A percentile compares a stretch with the other conserved stretches of the same genome.
phyloP scores from a whole-genome alignment of 768 basidiomycete species.

The Mycena filopes region DNA sequence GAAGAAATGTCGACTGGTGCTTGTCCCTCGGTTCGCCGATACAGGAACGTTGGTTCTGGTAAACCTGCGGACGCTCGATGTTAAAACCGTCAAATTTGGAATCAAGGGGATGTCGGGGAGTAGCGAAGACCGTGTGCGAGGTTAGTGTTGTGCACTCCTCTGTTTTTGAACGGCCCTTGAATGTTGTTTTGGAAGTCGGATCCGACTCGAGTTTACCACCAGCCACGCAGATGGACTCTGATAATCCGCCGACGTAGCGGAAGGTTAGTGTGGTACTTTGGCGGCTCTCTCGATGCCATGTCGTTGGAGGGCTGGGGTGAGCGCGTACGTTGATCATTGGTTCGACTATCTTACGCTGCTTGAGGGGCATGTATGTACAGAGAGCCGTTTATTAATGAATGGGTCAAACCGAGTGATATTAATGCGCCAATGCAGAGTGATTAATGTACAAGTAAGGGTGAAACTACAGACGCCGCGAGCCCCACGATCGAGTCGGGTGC shows the following conservation, averaged over 20 bases:
- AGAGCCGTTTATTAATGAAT: too few relatives aligned
- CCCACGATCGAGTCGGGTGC: slow-evolving; percentile 39
- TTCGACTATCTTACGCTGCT: too few relatives aligned
- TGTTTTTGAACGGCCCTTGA: not conserved
- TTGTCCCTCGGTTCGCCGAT: slow-evolving; percentile 84
- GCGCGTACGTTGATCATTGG: too few relatives aligned
- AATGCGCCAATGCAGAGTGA: not conserved
- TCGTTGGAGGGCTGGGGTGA: too few relatives aligned
- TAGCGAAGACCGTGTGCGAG: slow-evolving; percentile 15
- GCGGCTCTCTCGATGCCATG: too few relatives aligned
- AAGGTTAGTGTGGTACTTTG: too few relatives aligned
- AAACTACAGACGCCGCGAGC: slow-evolving; percentile 46
- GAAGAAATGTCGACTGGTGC: slow-evolving; percentile 73
- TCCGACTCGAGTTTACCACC: not conserved
- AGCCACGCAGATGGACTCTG: slow-evolving; percentile 2
- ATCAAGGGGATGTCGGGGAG: slow-evolving; percentile 56
- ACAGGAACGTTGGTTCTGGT: slow-evolving; percentile 84
- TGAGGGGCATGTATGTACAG: too few relatives aligned
- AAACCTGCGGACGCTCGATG: slow-evolving; percentile 80
- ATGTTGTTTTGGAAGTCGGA: not conserved
- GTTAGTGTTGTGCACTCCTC: not conserved
- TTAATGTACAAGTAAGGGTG: slow-evolving; percentile 50
- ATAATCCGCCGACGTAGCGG: too few relatives aligned
- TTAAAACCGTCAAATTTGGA: slow-evolving; percentile 69
- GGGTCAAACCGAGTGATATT: too few relatives aligned